Evolutionary conservation across 2,329 filamentous ascomycete species (phyloP).

Genomic region (Beauveria medogensis): DNA sequence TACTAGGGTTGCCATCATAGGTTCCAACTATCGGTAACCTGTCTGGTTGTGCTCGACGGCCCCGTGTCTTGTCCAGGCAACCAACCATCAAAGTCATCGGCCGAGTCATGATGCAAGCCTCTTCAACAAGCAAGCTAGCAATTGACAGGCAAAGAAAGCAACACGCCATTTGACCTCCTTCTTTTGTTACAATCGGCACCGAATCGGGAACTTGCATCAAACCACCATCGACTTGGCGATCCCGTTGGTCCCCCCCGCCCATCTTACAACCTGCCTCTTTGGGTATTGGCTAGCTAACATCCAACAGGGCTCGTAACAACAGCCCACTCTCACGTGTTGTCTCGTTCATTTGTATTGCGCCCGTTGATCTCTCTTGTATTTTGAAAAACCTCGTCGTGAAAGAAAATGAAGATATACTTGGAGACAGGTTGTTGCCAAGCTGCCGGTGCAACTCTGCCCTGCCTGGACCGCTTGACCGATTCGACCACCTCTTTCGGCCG

Average conservation of each 20-base stretch:
- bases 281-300: neutral
- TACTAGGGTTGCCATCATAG: no score
- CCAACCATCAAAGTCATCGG: no score
- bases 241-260: neutral
- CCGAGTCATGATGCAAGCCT: no score
- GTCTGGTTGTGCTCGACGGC: neutral
- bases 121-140: no score
- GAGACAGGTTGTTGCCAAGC: no score
- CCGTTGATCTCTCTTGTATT: neutral
- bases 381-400: no score
- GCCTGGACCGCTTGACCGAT: neutral
- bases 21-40: no score
- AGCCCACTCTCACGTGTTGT: neutral
- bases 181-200: neutral
- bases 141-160: no score
- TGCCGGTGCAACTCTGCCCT: neutral
- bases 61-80: no score
- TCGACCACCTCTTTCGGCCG: neutral
- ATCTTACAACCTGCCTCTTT: slow-evolving; percentile 4
- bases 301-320: no score
- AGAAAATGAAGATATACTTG: neutral
- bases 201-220: neutral
- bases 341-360: neutral
- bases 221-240: slow-evolving; percentile 6
- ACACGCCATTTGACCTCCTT: neutral